Base-by-base conservation (phyloP, 176 grass and related monocot species). In the Lolium rigidum region DNA sequence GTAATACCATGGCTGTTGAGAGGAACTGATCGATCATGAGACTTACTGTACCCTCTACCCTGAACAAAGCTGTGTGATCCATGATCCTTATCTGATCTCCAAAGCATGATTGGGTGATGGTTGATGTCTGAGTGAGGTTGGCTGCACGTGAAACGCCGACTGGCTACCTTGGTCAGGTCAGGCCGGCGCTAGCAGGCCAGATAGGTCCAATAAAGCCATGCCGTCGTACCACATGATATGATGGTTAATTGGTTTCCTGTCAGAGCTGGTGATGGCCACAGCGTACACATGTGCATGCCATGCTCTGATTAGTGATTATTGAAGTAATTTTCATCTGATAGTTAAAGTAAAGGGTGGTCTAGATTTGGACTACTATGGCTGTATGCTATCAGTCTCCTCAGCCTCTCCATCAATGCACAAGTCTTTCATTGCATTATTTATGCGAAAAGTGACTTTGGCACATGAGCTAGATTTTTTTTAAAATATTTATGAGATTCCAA, bases 41-140 rank as follows among this genome's bases (percentile, higher is more conserved):
- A 52, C 74, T 87, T 84, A 84, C 76, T 68, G 60, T 87, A 5
- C 17, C 82, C 60, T 88, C 41, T 43, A 43, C 41, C 41, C 41
- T 43, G 70, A 87, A 25, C 39, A 77, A 72, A 11, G 31, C 21
- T 54, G 25, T 31, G 25, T 65, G 62, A 7, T 65, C 12, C 4
- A 31, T 37, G 80, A 77, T 92, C 80, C 87, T 92, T 92, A 82
- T 92, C 91, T 88, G 84, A 25, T 51, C 46, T 26, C 22, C 70
- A 49, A 81, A 46, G 60, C 43, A 12, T 20, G 44, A 43, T 43
- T 43, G 41, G 41, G 7, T 43, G 41, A 43, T 43, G 41, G 6
- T 43, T 43, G 41, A 43, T 43, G 41, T 43, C 41, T 35, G 41
- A 43, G 6, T 43, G 41, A 43, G 41, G 41, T 43, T 43, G 41